These are phyloP conservation scores for Barnettozyma pratensis DNA, from an alignment of 805 yeast genomes.

Conservation along the genomic window DNA sequence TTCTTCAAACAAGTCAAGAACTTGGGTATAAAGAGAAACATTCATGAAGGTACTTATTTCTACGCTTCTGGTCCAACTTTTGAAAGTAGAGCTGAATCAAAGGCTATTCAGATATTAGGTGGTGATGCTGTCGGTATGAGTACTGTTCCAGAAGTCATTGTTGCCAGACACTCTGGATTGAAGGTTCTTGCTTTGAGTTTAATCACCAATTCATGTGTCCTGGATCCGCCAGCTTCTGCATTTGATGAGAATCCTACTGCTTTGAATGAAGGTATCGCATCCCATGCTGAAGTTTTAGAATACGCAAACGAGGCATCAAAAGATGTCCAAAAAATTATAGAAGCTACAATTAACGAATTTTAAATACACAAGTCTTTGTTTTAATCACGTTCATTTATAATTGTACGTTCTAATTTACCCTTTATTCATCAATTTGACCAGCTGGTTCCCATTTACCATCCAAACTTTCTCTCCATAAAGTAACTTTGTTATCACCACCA, in stretches of 20 bases:
- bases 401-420: not conserved
- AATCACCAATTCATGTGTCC: slow-evolving; percentile 79
- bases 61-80: slow-evolving; percentile 92
- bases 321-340: slow-evolving; percentile 72
- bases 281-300: slow-evolving; percentile 87
- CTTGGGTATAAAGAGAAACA: slow-evolving; percentile 44
- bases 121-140: slow-evolving; percentile 98
- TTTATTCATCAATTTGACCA: slow-evolving; percentile 86
- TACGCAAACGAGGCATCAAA: slow-evolving; percentile 74
- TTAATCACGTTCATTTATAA: no score
- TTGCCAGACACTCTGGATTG: slow-evolving; percentile 86
- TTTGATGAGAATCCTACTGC: slow-evolving; percentile 47
- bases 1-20: slow-evolving; percentile 51
- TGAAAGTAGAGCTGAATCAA: slow-evolving; percentile 89
- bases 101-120: slow-evolving; percentile 64
- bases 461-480: slow-evolving; percentile 93
- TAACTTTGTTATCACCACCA: slow-evolving; percentile 94
- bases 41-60: slow-evolving; percentile 84
- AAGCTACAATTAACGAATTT: slow-evolving; percentile 46
- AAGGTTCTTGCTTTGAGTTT: slow-evolving; percentile 79
- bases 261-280: slow-evolving; percentile 72
- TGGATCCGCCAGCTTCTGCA: slow-evolving; percentile 63
- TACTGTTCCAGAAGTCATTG: slow-evolving; percentile 92
- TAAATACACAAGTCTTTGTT: not conserved
- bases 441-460: slow-evolving; percentile 95